Conservation (phyloP, 2,329 filamentous ascomycete species). For the Drechslerella stenobrocha region DNA sequence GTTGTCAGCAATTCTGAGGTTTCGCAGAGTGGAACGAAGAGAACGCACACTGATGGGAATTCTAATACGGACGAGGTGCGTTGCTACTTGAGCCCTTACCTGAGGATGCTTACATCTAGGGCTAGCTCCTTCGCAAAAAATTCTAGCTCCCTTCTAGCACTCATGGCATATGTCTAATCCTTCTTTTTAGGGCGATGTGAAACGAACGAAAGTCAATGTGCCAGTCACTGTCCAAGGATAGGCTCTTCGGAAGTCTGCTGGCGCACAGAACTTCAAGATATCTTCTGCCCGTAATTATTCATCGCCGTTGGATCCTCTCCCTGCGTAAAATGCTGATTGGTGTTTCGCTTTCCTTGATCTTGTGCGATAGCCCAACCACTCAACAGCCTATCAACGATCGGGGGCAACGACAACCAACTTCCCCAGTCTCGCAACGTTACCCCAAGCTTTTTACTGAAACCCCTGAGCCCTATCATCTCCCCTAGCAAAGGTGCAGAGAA, state of each 20-base stretch:
- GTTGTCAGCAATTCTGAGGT: slow-evolving; percentile 33
- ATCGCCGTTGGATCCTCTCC: not conserved
- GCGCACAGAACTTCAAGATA: slow-evolving; percentile 13
- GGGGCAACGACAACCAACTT: not conserved
- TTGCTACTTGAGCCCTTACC: slow-evolving; percentile 14
- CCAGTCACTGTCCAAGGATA: slow-evolving; percentile 47
- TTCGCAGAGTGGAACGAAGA: slow-evolving; percentile 43
- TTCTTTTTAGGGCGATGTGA: slow-evolving; percentile 34
- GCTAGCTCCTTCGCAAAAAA: slow-evolving; percentile 24
- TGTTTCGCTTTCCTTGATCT: not conserved
- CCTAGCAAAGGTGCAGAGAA: not conserved
- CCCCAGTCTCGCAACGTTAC: slow-evolving; percentile 8
- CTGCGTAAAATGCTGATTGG: slow-evolving; percentile 16
- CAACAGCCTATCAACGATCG: not conserved
- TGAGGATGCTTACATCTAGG: slow-evolving; percentile 47
- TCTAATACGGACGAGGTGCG: slow-evolving; percentile 35
- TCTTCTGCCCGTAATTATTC: slow-evolving; percentile 39
- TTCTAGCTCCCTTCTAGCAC: too few relatives aligned
- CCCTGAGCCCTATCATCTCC: not conserved
- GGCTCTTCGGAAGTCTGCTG: slow-evolving; percentile 18
- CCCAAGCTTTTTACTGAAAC: slow-evolving; percentile 28
- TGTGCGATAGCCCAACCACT: slow-evolving; percentile 34
- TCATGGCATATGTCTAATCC: not conserved
- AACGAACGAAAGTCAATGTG: slow-evolving; percentile 40
- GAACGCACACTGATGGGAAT: slow-evolving; percentile 37